phyloP scores from a whole-genome alignment of 352 stramenopile species.

The Pythium aristosporum region DNA sequence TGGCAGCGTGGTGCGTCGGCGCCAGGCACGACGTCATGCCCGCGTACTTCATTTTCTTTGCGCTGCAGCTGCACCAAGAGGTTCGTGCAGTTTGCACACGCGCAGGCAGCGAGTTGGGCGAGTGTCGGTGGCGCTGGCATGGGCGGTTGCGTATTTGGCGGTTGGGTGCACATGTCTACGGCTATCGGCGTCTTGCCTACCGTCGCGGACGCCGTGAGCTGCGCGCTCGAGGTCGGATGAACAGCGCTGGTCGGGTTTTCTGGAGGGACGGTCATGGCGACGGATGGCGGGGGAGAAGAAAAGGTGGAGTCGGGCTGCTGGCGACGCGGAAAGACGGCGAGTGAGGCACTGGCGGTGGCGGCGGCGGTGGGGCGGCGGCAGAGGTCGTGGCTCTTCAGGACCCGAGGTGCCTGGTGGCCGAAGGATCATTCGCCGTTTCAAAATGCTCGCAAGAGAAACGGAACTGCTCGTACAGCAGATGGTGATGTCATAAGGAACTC shows the following conservation, averaged over 20 bases:
- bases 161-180: slow-evolving; percentile 1
- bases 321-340: background rate
- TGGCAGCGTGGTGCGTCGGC: slow-evolving; percentile 48
- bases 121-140: slow-evolving; percentile 10
- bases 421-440: slow-evolving; percentile 9
- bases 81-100: background rate
- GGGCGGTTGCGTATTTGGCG: background rate
- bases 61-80: slow-evolving; percentile 4
- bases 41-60: slow-evolving; percentile 58
- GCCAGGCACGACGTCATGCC: slow-evolving; percentile 23
- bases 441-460: background rate
- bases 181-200: slow-evolving; percentile 11
- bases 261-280: slow-evolving; percentile 16
- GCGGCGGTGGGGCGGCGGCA: background rate
- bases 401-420: background rate
- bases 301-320: background rate
- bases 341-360: background rate
- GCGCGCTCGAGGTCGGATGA: slow-evolving; percentile 12
- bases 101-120: slow-evolving; percentile 10
- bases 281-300: background rate
- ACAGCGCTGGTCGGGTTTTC: slow-evolving; percentile 14
- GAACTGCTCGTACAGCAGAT: background rate
- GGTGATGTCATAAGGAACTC: slow-evolving; percentile 10
- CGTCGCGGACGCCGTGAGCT: background rate
- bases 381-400: slow-evolving; percentile 21